Evolutionary conservation across 345 rosid genomes (phyloP).

Genomic region (Sisymbrium altissimum): DNA sequence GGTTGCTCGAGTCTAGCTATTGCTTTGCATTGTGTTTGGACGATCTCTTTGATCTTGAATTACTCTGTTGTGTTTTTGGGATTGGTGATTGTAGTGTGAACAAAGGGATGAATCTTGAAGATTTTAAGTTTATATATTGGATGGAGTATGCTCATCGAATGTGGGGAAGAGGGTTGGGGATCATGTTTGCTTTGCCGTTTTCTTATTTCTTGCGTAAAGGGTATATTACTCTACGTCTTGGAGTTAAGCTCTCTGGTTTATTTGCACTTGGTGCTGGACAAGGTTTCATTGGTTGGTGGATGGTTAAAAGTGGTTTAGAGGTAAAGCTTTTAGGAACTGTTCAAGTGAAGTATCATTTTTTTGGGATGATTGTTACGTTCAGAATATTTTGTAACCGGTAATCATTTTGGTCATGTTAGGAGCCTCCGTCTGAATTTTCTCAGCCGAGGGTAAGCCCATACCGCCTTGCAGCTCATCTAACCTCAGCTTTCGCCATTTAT

Average conservation of each 20-base stretch:
- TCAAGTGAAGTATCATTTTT: neutral
- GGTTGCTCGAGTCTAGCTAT: neutral
- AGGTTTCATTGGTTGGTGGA: slow-evolving; percentile 99
- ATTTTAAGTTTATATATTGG: slow-evolving; percentile 96
- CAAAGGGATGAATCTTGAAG: slow-evolving; percentile 89
- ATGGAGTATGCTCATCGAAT: slow-evolving; percentile 97
- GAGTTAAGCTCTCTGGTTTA: slow-evolving; percentile 67
- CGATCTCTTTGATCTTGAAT: neutral
- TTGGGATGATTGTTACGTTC: neutral
- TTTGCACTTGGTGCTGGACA: slow-evolving; percentile 97
- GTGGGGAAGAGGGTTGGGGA: slow-evolving; percentile 98
- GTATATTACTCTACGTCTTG: slow-evolving; percentile 77
- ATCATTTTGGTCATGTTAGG: slow-evolving; percentile 44
- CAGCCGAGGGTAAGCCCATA: slow-evolving; percentile 96
- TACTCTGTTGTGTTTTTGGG: neutral
- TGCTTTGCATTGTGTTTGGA: neutral
- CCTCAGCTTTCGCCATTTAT: slow-evolving; percentile 90
- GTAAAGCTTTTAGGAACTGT: slow-evolving; percentile 33
- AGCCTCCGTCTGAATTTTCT: slow-evolving; percentile 79
- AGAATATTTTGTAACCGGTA: slow-evolving; percentile 7
- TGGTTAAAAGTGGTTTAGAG: slow-evolving; percentile 99
- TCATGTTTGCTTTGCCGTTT: slow-evolving; percentile 96
- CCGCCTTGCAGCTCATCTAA: slow-evolving; percentile 91
- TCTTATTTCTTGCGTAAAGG: slow-evolving; percentile 86
- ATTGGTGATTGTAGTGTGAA: slow-evolving; percentile 52